Conservation (phyloP, 2,329 filamentous ascomycete species). For the Mollisiaceae sp. region DNA sequence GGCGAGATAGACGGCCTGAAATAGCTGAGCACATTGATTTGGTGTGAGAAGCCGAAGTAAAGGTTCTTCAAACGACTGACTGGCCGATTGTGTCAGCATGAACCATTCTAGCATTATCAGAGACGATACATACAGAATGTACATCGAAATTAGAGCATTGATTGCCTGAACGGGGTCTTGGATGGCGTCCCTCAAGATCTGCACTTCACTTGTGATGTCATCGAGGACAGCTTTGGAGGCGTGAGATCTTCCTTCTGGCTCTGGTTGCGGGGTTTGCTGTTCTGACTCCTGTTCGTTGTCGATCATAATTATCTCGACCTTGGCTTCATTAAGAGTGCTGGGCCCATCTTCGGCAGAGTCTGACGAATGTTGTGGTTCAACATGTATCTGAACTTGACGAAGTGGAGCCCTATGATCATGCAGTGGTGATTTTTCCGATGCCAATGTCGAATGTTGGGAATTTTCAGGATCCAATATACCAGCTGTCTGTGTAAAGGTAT, state of each 20-base stretch:
- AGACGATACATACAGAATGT: not conserved
- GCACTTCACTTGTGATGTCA: not conserved
- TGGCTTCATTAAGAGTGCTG: not conserved
- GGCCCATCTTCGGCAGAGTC: not conserved
- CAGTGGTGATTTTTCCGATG: not conserved
- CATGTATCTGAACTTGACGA: not conserved
- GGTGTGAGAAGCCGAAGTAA: not conserved
- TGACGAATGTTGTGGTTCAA: not conserved
- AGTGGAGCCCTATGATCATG: not conserved
- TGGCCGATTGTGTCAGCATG: not conserved
- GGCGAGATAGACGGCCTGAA: not conserved
- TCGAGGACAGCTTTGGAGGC: not conserved
- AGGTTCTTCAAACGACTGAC: not conserved
- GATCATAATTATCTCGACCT: not conserved
- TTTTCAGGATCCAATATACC: not conserved
- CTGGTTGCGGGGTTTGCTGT: not conserved
- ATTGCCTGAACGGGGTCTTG: not conserved
- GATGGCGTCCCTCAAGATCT: not conserved
- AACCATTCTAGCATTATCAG: not conserved
- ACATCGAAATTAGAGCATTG: not conserved
- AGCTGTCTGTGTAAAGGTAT: not conserved
- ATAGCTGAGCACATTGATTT: not conserved
- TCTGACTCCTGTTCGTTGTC: not conserved
- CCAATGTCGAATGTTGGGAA: not conserved
- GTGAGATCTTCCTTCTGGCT: not conserved